Base-by-base conservation (phyloP, 1,139 yeast species). In the Kodamaea sp. region DNA sequence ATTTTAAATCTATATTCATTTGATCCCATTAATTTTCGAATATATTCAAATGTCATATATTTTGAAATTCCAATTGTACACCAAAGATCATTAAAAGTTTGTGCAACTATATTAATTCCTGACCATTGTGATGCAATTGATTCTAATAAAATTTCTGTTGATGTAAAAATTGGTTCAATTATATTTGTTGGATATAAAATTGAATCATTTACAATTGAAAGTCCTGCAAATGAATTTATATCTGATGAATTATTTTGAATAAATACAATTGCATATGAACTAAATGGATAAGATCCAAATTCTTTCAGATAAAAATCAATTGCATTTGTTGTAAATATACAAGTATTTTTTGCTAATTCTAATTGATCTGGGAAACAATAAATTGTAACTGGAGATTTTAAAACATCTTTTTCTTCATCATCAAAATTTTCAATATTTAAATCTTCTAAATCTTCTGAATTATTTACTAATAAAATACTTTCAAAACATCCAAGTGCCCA, bases 401-500 rank as follows among this genome's bases (percentile, higher is more conserved):
- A 53, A 2, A 60, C 53, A 36, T 63, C 75, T 27, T 67, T 67
- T 8, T 61, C 72, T 24, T 48, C 52, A 5, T 61, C 66, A 6
- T 54, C 58, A 35, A 67, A 70, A 9, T 61, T 58, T 4, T 59
- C 62, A 8, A 67, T 73, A 2, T 66, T 70, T 8, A 56, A 59
- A n/a, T 65, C 70, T 2, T 65, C 65, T 6, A 63, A 53, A 35
- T 55, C 52, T 44, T 73, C 49, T 35, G 52, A 35, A 2, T 41
- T 37, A 12, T 69, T 75, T 12, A 79, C 65, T 31, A 79, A 60
- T 11, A 78, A 76, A 30, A 75, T 71, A 45, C 69, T 72, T 29
- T 81, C 81, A 60, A 92, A 94, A 5, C 96, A 83, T 0, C 98
- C 99, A 2, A 88, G 76, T 0, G 96, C 90, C 83, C 96, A 92